Percentiles rank a stretch among this genome's conserved stretches.
These are phyloP conservation scores for Coemansia sp. DNA, from an alignment of 192 early-diverging fungal genomes.

Conservation along the genomic window DNA sequence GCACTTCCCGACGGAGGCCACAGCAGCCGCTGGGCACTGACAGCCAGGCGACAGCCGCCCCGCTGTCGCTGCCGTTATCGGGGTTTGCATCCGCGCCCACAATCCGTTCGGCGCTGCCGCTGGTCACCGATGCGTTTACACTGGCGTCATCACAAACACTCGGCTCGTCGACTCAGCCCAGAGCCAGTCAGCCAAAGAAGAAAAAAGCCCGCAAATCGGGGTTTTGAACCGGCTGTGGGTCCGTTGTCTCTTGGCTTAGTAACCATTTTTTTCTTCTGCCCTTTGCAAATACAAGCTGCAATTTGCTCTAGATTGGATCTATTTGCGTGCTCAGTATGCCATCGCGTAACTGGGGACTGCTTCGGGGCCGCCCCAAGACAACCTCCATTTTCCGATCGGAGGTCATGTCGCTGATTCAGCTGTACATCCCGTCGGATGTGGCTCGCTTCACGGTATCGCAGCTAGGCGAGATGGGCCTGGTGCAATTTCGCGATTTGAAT, in stretches of 20 bases:
- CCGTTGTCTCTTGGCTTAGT: background rate
- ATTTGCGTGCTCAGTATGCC: slow-evolving; percentile 8
- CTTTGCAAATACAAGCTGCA: background rate
- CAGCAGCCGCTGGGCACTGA: background rate
- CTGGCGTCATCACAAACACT: background rate
- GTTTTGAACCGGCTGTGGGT: slow-evolving; percentile 9
- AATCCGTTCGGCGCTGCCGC: background rate
- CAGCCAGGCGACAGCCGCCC: background rate
- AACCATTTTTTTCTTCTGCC: background rate
- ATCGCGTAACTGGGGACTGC: slow-evolving; percentile 41
- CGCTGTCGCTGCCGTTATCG: background rate
- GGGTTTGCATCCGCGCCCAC: background rate
- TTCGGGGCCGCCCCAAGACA: slow-evolving; percentile 42
- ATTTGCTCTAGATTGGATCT: background rate
- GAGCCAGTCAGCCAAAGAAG: slow-evolving; percentile 15
- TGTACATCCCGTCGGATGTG: slow-evolving; percentile 94
- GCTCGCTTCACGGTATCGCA: slow-evolving; percentile 87
- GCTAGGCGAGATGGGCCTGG: slow-evolving; percentile 89
- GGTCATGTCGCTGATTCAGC: slow-evolving; percentile 90
- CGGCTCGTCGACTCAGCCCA: background rate
- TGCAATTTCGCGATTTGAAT: slow-evolving; percentile 96
- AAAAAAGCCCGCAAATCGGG: slow-evolving; percentile 31
- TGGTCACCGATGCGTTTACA: background rate
- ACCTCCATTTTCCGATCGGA: slow-evolving; percentile 83
- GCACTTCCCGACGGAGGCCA: background rate